Evolutionary conservation across 2,329 filamentous ascomycete genomes (phyloP).

Genomic region (Cytospora leucostoma): DNA sequence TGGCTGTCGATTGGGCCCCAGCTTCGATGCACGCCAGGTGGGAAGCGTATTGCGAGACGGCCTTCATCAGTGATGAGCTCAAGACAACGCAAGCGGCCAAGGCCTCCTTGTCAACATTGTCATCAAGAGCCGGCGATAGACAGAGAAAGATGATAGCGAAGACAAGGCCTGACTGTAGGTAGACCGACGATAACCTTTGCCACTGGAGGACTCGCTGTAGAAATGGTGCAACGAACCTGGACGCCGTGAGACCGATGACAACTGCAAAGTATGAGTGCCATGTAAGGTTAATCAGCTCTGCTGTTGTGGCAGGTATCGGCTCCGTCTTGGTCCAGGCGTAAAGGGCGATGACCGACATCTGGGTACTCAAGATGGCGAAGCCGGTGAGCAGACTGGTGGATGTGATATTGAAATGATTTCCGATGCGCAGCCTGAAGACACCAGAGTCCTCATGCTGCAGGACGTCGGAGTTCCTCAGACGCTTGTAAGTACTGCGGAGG

Average conservation of each 20-base stretch:
- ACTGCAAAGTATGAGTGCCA: not conserved
- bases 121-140: not conserved
- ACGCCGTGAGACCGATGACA: not conserved
- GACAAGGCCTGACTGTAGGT: not conserved
- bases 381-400: slow-evolving; percentile 13
- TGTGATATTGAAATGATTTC: slow-evolving; percentile 3
- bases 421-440: slow-evolving; percentile 14
- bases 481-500: slow-evolving; percentile 5
- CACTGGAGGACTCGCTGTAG: not conserved
- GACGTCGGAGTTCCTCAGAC: slow-evolving; percentile 12
- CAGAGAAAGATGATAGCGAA: not conserved
- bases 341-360: not conserved
- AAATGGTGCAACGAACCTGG: not conserved
- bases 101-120: not conserved
- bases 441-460: not conserved
- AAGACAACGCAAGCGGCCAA: not conserved
- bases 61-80: slow-evolving; percentile 7
- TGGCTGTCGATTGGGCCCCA: not conserved
- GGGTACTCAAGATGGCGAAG: slow-evolving; percentile 4
- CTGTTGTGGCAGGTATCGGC: not conserved
- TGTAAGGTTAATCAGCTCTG: slow-evolving; percentile 3
- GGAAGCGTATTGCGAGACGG: slow-evolving; percentile 4
- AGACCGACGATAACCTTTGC: not conserved
- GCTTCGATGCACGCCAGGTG: slow-evolving; percentile 5
- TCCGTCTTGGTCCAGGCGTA: slow-evolving; percentile 6